A percentile compares a stretch with the other conserved stretches of the same genome.
These are phyloP conservation scores for Gnetum montanum DNA, from an alignment of 75 land plant species.

Conservation along the genomic window DNA sequence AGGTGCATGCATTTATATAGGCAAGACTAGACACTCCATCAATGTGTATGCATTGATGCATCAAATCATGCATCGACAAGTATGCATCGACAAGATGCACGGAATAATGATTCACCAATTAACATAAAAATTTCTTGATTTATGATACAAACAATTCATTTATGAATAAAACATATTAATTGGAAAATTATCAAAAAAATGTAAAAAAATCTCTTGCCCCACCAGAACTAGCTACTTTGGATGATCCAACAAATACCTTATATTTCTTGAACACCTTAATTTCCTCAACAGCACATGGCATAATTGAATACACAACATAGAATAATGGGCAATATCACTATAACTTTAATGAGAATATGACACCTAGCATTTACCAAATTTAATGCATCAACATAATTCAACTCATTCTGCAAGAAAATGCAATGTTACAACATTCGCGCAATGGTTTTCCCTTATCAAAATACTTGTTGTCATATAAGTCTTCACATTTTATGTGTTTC, in stretches of 20 bases:
- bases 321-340: not conserved
- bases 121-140: too few relatives aligned
- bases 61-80: too few relatives aligned
- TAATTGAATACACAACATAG: conserved; percentile 38
- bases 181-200: too few relatives aligned
- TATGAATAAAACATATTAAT: too few relatives aligned
- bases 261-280: conserved; percentile 80
- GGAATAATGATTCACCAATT: too few relatives aligned
- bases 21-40: too few relatives aligned
- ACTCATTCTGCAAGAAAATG: conserved; percentile 99
- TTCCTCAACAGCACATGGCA: conserved; percentile 98
- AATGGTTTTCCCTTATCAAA: conserved; percentile 94
- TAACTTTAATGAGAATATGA: conserved; percentile 89
- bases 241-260: conserved; percentile 80
- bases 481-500: conserved; percentile 76
- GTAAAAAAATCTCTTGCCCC: conserved; percentile 50
- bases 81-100: too few relatives aligned
- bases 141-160: too few relatives aligned
- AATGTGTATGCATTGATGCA: too few relatives aligned
- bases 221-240: conserved; percentile 96
- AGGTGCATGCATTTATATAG: too few relatives aligned
- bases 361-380: conserved; percentile 87
- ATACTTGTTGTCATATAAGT: conserved; percentile 84
- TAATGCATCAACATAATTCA: conserved; percentile 92
- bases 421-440: conserved; percentile 92